These are phyloP conservation scores for Mrakia hoshinonis DNA, from an alignment of 768 basidiomycete genomes.

Conservation along the genomic window DNA sequence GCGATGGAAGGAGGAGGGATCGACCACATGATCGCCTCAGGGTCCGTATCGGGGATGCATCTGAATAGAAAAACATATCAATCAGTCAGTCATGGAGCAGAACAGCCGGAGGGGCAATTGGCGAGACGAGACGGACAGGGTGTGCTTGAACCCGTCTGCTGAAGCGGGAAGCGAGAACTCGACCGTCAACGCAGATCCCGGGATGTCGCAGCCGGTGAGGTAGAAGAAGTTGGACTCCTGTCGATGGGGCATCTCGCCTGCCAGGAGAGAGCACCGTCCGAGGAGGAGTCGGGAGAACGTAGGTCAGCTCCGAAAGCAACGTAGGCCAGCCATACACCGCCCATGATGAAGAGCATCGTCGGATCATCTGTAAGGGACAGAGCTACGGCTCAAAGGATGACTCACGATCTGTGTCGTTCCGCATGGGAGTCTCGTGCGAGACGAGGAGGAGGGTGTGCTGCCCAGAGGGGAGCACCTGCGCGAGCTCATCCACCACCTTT, in stretches of 20 bases:
- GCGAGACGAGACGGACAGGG: constrained; percentile 48
- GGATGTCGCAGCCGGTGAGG: constrained; percentile 68
- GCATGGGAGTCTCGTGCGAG: constrained; percentile 21
- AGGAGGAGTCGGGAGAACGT: neutral
- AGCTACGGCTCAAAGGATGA: too few species aligned
- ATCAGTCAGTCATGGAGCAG: neutral
- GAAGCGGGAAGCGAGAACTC: neutral
- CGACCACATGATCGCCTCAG: constrained; percentile 77
- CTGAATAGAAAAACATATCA: neutral
- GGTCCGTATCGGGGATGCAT: constrained; percentile 65
- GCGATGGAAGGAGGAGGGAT: constrained; percentile 66
- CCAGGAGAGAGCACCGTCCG: neutral
- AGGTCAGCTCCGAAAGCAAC: neutral
- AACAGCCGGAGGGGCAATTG: neutral
- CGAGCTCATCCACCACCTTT: constrained; percentile 10
- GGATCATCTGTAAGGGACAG: too few species aligned
- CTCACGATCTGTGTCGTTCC: constrained; percentile 28
- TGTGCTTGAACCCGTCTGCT: constrained; percentile 34
- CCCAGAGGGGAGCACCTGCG: neutral
- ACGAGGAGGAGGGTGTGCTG: constrained; percentile 16
- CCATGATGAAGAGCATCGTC: too few species aligned
- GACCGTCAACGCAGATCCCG: constrained; percentile 40
- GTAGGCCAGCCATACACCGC: neutral
- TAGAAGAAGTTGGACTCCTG: constrained; percentile 65
- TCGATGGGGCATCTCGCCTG: constrained; percentile 26